Base-by-base conservation (phyloP, 495 filamentous ascomycete species). In the Penicillium maclennaniae region DNA sequence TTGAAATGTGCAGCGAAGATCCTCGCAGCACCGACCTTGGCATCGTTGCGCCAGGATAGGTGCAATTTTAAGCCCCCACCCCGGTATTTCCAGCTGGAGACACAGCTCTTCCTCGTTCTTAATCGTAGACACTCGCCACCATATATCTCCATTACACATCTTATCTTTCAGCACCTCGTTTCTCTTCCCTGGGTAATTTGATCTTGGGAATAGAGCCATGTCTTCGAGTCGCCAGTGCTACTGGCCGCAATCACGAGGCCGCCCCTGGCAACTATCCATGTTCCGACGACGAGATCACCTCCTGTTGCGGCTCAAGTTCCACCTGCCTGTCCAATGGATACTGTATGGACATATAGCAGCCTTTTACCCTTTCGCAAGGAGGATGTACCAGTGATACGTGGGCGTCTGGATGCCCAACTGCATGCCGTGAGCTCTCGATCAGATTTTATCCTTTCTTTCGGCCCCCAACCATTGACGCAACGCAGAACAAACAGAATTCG, bases 281-380 rank as follows among this genome's bases (percentile, higher is more conserved):
- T 45, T 51, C 55, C 19, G 37, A 43, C 26, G 51, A 55, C 14
- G 51, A 58, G 25, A 52, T 34, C 45, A 55, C 59, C 9, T 21
- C 25, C 8, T 62, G 59, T 31, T 62, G 59, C 39, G 49, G 55
- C 1, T 44, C 16, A 16, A 36, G 20, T 23, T 37, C 26, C 36
- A 37, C 58, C 26, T 62, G 59, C 14, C 55, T 62, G 10, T 48
- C 59, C 3, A 62, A 62, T 38, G 59, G 59, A 38, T 55, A 52
- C n/a, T 62, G 59, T 47, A 40, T 62, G 15, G 55, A 58, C 26
- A 23, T 44, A 7, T n/a, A 15, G 6, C 59, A 62, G 21, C 59
- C 59, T 2, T 62, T 42, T 36, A 47, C 51, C n/a, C 19, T 58
- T 7, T 51, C 59, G 4, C 55, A 55, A 15, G 59, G 59, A 1